phyloP scores from a whole-genome alignment of 305 asterid genomes.

The Rubia balearica region DNA sequence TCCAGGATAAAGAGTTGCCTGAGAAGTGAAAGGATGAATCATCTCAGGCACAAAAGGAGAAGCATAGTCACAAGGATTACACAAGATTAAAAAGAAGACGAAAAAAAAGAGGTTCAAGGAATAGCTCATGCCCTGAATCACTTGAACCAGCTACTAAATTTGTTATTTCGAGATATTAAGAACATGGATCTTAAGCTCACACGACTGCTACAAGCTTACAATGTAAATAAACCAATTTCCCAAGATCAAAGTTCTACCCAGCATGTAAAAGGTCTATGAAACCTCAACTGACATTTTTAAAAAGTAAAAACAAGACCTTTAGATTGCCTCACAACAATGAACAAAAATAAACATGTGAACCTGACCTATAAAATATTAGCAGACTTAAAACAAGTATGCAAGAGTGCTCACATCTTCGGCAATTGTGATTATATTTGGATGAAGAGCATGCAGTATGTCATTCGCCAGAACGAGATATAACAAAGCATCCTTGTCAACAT shows the following conservation, averaged over 20 bases:
- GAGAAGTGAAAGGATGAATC: slow-evolving; percentile 23
- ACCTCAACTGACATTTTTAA: background rate
- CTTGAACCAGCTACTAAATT: background rate
- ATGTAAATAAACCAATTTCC: background rate
- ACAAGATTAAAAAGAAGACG: slow-evolving; percentile 3
- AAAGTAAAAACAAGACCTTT: background rate
- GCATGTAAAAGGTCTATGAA: background rate
- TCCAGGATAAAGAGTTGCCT: slow-evolving; percentile 94
- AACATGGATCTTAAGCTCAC: background rate
- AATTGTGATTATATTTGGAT: slow-evolving; percentile 81
- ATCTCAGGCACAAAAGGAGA: slow-evolving; percentile 10
- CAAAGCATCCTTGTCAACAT: slow-evolving; percentile 86
- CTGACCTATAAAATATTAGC: background rate
- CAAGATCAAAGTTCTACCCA: background rate
- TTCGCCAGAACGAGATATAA: slow-evolving; percentile 81
- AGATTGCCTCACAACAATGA: background rate
- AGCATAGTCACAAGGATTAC: background rate
- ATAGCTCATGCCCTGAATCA: background rate
- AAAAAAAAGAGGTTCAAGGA: background rate
- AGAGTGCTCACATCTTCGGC: slow-evolving; percentile 87
- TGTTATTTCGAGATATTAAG: background rate
- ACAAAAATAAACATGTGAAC: background rate
- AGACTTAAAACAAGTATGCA: background rate
- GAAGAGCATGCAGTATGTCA: slow-evolving; percentile 76
- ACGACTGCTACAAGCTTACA: background rate